A percentile compares a stretch with the other conserved stretches of the same genome.
These are phyloP conservation scores for Nothophoma quercina DNA, from an alignment of 2,329 filamentous ascomycete species.

Conservation along the genomic window DNA sequence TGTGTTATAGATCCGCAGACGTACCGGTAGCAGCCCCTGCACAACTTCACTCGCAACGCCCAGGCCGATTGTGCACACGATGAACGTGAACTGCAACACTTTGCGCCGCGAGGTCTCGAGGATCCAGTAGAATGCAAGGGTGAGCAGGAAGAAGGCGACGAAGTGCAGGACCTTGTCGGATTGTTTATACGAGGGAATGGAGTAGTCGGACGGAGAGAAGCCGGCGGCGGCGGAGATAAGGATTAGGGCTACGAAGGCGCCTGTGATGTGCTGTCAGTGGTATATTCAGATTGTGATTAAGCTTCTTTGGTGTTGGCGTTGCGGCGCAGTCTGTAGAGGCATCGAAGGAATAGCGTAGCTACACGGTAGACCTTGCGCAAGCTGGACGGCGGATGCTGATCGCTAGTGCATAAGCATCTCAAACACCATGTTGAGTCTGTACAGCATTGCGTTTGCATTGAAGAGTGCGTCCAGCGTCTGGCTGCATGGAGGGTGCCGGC, in stretches of 20 bases:
- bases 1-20: too few species aligned
- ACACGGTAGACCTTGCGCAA: too few species aligned
- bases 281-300: too few species aligned
- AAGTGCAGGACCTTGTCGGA: constrained; percentile 88
- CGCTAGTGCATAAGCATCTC: too few species aligned
- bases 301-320: too few species aligned
- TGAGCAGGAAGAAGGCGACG: constrained; percentile 88
- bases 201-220: constrained; percentile 63
- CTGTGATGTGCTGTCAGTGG: constrained; percentile 31
- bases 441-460: too few species aligned
- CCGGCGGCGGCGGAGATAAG: constrained; percentile 76
- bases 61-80: constrained; percentile 77
- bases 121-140: constrained; percentile 93
- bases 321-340: too few species aligned
- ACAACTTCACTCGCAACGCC: constrained; percentile 79
- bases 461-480: constrained; percentile 2
- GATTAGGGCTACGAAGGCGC: constrained; percentile 63
- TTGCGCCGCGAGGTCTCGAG: constrained; percentile 88
- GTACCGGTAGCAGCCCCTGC: constrained; percentile 72
- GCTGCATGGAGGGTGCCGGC: too few species aligned
- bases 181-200: constrained; percentile 69
- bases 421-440: too few species aligned
- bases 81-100: constrained; percentile 80
- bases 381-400: too few species aligned
- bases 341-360: too few species aligned